These are phyloP conservation scores for Suillus bovinus DNA, from an alignment of 768 basidiomycete genomes.

Conservation along the genomic window DNA sequence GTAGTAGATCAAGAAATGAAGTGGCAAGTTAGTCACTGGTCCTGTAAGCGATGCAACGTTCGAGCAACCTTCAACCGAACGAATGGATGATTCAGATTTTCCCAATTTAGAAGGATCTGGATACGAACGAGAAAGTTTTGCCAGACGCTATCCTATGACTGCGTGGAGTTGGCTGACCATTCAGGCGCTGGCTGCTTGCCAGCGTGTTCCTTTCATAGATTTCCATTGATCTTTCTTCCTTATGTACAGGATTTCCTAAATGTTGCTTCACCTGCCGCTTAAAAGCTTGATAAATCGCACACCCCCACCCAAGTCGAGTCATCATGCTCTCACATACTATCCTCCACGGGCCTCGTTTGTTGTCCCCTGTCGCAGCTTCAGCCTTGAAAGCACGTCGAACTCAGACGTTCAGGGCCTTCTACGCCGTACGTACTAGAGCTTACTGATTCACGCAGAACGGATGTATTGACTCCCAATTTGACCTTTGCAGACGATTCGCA, in stretches of 20 bases:
- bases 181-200: constrained; percentile 1
- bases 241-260: constrained; percentile 5
- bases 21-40: not conserved
- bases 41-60: constrained; percentile 1
- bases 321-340: constrained; percentile 43
- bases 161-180: not conserved
- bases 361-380: constrained; percentile 29
- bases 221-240: constrained; percentile 3
- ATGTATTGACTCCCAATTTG: constrained; percentile 21
- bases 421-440: constrained; percentile 45
- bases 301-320: constrained; percentile 9
- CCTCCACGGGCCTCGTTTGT: constrained; percentile 25
- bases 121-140: not conserved
- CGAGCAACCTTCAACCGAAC: not conserved
- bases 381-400: constrained; percentile 37
- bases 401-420: constrained; percentile 50
- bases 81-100: not conserved
- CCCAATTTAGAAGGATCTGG: not conserved
- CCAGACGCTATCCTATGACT: not conserved
- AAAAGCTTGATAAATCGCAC: constrained; percentile 19
- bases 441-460: too few species aligned
- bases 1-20: not conserved
- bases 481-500: constrained; percentile 29
- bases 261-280: constrained; percentile 14
- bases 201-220: constrained; percentile 6